Percentiles rank a stretch among this genome's conserved stretches.
These are phyloP conservation scores for Elsinoe fawcettii DNA, from an alignment of 2,329 filamentous ascomycete species.

Conservation along the genomic window DNA sequence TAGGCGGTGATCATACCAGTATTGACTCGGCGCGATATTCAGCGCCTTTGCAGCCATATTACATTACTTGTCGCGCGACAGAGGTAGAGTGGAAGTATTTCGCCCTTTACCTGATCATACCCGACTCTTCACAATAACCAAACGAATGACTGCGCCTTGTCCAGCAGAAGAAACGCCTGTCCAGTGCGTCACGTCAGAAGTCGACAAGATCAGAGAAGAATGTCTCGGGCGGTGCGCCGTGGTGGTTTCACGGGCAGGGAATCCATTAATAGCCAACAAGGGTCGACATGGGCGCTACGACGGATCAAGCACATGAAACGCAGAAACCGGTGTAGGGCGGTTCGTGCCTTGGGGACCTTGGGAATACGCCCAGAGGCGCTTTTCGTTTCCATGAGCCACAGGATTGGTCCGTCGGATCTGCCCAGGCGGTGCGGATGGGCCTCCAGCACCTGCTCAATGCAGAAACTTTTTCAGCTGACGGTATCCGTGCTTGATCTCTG, in stretches of 20 bases:
- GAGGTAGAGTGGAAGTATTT: constrained; percentile 7
- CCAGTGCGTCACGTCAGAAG: constrained; percentile 1
- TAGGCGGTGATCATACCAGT: constrained; percentile 20
- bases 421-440: not conserved
- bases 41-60: constrained; percentile 20
- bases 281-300: constrained; percentile 8
- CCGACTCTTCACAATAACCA: not conserved
- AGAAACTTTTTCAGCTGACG: not conserved
- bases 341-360: not conserved
- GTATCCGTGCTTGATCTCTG: not conserved
- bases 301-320: not conserved
- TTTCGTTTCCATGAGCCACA: not conserved
- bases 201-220: constrained; percentile 1
- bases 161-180: not conserved
- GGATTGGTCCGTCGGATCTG: not conserved
- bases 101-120: not conserved
- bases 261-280: constrained; percentile 14
- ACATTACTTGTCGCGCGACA: constrained; percentile 12
- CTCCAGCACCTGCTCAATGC: too few relatives aligned
- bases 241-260: not conserved
- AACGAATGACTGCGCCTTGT: constrained; percentile 9
- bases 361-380: not conserved
- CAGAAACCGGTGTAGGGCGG: not conserved
- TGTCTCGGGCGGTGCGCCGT: constrained; percentile 3
- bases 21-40: constrained; percentile 25